Evolutionary conservation across 169 alveolate species (phyloP).

Genomic region (Plasmodium cynomolgi): DNA sequence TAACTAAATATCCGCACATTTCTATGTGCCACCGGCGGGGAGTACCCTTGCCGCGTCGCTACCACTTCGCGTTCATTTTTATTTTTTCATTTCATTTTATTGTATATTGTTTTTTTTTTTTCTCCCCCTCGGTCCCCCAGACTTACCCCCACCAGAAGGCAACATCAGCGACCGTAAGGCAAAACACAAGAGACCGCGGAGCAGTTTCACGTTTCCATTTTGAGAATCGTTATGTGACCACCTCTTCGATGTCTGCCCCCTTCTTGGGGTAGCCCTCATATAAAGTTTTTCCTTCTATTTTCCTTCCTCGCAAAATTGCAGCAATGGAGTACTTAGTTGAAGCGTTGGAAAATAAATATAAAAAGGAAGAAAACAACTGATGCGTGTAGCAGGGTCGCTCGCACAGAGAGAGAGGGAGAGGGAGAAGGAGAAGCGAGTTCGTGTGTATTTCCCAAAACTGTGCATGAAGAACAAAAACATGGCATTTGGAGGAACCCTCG

Average conservation of each 20-base stretch:
- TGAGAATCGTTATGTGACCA: not conserved
- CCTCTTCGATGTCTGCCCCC: not conserved
- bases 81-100: not conserved
- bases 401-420: not conserved
- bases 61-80: not conserved
- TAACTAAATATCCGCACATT: not conserved
- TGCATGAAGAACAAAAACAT: constrained; percentile 9
- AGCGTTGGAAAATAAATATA: constrained; percentile 62
- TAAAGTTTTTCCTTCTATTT: not conserved
- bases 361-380: constrained; percentile 51
- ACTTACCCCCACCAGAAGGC: constrained; percentile 1
- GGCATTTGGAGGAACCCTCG: not conserved
- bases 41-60: not conserved
- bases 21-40: not conserved
- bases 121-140: not conserved
- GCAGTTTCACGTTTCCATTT: not conserved
- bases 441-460: not conserved
- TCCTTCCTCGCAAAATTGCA: not conserved
- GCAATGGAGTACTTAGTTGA: constrained; percentile 75
- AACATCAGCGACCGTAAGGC: not conserved
- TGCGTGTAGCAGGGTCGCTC: not conserved
- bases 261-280: not conserved
- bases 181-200: not conserved
- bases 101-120: not conserved
- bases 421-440: not conserved